Evolutionary conservation across 176 grass and related monocot genomes (phyloP), one percentile per base, ranked within the genome.

Genomic region (Zea luxurians): DNA sequence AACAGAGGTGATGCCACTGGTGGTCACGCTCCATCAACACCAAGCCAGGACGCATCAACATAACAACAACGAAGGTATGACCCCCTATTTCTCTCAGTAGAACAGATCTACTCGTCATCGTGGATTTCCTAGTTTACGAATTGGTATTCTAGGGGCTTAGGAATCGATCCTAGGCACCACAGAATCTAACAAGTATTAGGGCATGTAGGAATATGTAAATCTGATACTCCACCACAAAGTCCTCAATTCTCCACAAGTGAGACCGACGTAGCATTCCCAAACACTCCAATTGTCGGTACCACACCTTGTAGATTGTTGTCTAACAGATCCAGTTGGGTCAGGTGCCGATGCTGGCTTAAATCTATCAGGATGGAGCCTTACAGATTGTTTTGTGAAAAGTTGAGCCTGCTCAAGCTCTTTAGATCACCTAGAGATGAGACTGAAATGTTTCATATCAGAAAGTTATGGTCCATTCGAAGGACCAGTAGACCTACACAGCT

Each of bases 401-500:
- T 44, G 43, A 44, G 43, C 5, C 7, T 48, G 10, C 47, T 48
- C 47, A 48, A 48, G 10, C 70, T 80, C 52, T 50, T 65, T 16
- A 92, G 27, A 10, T n/a, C 73, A 10, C 15, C 41, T 3, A 92
- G 66, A 0, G 0, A 5, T 37, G n/a, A n/a, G n/a, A 47, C 5
- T 47, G 86, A 79, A 86, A 92, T 74, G 13, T 8, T 47, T 72
- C 90, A 80, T 37, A 40, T 13, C 3, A 92, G 78, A 7, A 61
- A 52, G 15, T 92, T 92, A 1, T 36, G 20, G 42, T 79, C 83
- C 76, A 92, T 46, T 35, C 48, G 18, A 15, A 92, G 66, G 13
- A 5, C 42, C 13, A 64, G 5, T 59, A 89, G 43, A 1, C 47
- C 5, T 40, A 77, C 54, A 37, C 75, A 92, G 2, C 43, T 13